A percentile compares a stretch with the other conserved stretches of the same genome.
Evolutionary conservation across 148 eudicot genomes (phyloP).

Genomic region (Pharnaceum exiguum): DNA sequence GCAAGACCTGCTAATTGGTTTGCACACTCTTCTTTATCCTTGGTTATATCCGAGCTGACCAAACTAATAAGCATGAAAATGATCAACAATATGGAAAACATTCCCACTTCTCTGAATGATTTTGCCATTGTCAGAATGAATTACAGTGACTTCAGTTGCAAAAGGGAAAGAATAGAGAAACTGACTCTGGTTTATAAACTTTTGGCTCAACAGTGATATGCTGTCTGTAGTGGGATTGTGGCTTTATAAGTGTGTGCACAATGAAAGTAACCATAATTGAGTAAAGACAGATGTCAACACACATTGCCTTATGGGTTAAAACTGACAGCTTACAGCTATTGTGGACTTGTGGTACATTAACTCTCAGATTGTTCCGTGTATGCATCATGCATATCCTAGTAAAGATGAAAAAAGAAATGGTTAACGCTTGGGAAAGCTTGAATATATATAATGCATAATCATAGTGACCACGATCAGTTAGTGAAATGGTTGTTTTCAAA

Average conservation of each 20-base stretch:
- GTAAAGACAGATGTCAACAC: constrained; percentile 10
- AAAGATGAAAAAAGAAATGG: too few relatives aligned
- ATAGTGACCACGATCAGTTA: constrained; percentile 11
- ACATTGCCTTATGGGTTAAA: too few relatives aligned
- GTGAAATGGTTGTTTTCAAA: background rate
- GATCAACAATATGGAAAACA: background rate
- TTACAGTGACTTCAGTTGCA: background rate
- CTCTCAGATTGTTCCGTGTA: too few relatives aligned
- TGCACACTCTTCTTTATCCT: constrained; percentile 55
- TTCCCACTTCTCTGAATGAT: background rate
- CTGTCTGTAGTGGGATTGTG: too few relatives aligned
- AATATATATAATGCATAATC: too few relatives aligned
- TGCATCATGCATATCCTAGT: too few relatives aligned
- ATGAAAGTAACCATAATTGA: constrained; percentile 1
- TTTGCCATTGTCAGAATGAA: constrained; percentile 10
- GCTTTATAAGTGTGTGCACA: constrained; percentile 16
- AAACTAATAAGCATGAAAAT: constrained; percentile 15
- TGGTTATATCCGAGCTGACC: constrained; percentile 28
- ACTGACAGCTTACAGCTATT: too few relatives aligned
- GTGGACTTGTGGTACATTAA: too few relatives aligned
- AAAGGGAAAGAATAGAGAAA: background rate
- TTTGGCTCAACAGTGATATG: too few relatives aligned
- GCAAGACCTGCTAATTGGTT: constrained; percentile 41
- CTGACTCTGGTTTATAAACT: too few relatives aligned
- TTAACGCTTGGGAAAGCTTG: too few relatives aligned